Conservation (phyloP, 768 basidiomycete genomes). For the Boletus speciosus region DNA sequence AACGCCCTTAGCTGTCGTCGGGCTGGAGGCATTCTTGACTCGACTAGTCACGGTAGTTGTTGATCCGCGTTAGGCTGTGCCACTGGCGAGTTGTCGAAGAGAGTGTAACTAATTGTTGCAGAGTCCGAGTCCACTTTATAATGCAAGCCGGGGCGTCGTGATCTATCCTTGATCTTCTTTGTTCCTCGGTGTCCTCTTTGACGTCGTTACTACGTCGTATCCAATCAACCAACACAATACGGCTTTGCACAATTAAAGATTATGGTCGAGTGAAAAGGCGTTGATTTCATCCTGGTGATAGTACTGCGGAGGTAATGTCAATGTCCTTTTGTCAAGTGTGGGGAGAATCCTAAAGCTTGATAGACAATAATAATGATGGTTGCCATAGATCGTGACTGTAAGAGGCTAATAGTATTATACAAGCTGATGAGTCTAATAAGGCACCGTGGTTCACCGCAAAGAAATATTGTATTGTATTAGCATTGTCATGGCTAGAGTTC, state of each 20-base stretch:
- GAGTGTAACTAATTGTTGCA: no score
- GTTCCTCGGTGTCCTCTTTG: background rate
- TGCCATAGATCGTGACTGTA: background rate
- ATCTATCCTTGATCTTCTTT: background rate
- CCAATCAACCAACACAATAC: conserved; percentile 13
- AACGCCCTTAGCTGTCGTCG: conserved; percentile 15
- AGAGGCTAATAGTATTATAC: background rate
- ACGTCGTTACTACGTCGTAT: conserved; percentile 1
- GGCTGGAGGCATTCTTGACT: conserved; percentile 19
- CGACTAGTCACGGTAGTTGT: background rate
- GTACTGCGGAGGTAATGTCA: background rate
- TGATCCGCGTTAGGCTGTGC: background rate
- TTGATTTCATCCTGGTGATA: background rate
- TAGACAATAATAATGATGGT: background rate
- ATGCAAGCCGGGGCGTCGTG: background rate
- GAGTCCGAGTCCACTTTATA: conserved; percentile 7
- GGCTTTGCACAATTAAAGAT: background rate
- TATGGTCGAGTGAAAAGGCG: background rate
- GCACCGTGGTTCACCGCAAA: background rate
- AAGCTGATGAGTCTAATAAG: background rate
- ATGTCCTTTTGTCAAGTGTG: conserved; percentile 5
- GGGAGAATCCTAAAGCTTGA: background rate
- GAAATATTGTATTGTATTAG: background rate
- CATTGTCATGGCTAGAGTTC: conserved; percentile 31
- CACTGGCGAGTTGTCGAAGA: background rate